Conservation (phyloP, 176 grass and related monocot species). For the Alopecurus myosuroides region DNA sequence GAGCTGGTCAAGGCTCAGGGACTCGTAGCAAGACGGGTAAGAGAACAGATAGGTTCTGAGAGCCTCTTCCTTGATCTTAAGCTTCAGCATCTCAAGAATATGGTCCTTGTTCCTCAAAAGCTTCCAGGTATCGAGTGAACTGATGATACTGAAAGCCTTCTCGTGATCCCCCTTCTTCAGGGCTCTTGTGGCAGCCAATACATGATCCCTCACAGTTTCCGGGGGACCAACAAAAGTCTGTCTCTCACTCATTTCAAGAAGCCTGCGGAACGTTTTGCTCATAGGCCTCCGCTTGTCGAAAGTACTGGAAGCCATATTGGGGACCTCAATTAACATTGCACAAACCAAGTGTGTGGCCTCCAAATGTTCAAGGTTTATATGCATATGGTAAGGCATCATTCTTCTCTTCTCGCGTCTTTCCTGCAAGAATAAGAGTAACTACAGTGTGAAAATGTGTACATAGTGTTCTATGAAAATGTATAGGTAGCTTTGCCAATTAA, state of each 20-base stretch:
- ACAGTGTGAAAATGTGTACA: constrained; percentile 1
- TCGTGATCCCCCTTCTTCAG: constrained; percentile 66
- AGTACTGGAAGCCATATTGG: constrained; percentile 67
- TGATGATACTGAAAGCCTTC: constrained; percentile 57
- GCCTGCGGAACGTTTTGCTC: constrained; percentile 85
- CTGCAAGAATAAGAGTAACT: constrained; percentile 31
- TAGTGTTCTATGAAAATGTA: not conserved
- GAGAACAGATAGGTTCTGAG: constrained; percentile 81
- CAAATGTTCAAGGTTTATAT: constrained; percentile 93
- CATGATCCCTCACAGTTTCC: constrained; percentile 84
- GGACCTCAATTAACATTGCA: constrained; percentile 97
- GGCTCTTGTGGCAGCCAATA: constrained; percentile 80
- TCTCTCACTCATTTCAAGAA: constrained; percentile 87
- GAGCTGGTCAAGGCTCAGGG: constrained; percentile 76
- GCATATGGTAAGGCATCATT: constrained; percentile 98
- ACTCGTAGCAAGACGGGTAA: constrained; percentile 60
- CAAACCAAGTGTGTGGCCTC: constrained; percentile 87
- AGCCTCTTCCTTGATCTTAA: constrained; percentile 89
- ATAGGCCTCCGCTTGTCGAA: constrained; percentile 64
- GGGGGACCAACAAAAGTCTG: constrained; percentile 89
- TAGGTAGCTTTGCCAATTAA: not conserved
- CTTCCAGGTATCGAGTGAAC: constrained; percentile 77
- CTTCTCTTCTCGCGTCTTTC: constrained; percentile 87
- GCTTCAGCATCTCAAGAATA: constrained; percentile 78
- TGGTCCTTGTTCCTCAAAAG: constrained; percentile 78